A percentile compares a stretch with the other conserved stretches of the same genome.
phyloP scores from a whole-genome alignment of 176 grass and related monocot genomes.

The Alopecurus myosuroides region DNA sequence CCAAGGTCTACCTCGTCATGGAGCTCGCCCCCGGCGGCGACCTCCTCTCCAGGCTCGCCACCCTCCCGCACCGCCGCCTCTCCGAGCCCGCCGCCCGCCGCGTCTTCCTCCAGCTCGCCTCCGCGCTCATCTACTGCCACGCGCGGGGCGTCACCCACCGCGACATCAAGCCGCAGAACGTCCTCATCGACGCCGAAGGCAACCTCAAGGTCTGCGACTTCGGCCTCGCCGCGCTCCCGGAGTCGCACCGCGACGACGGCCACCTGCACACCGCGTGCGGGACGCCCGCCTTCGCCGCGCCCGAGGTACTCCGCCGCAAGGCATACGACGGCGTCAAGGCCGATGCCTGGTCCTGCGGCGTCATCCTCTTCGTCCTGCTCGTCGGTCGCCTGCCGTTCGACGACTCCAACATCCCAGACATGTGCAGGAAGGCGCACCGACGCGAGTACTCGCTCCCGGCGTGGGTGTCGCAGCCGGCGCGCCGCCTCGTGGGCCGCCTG shows the following conservation, averaged over 20 bases:
- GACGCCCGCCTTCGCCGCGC: conserved; percentile 74
- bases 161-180: conserved; percentile 96
- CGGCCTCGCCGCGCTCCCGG: conserved; percentile 82
- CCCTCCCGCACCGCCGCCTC: conserved; percentile 42
- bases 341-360: conserved; percentile 94
- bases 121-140: conserved; percentile 87
- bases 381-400: conserved; percentile 79
- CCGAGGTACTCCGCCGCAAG: conserved; percentile 70
- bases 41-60: conserved; percentile 48
- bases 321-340: conserved; percentile 83
- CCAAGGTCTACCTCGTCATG: conserved; percentile 90
- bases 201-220: conserved; percentile 91
- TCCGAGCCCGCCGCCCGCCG: conserved; percentile 50
- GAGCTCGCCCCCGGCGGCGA: conserved; percentile 83
- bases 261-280: conserved; percentile 77
- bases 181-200: conserved; percentile 63
- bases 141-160: conserved; percentile 79
- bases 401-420: conserved; percentile 72
- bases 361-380: conserved; percentile 90
- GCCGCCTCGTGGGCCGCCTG: conserved; percentile 52
- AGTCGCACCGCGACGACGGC: conserved; percentile 58
- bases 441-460: conserved; percentile 62
- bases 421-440: conserved; percentile 62
- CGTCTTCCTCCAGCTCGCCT: conserved; percentile 76
- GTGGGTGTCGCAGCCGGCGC: conserved; percentile 57